Base-by-base conservation (phyloP, 257 asterid species). In the Paraleonurus japonicus region DNA sequence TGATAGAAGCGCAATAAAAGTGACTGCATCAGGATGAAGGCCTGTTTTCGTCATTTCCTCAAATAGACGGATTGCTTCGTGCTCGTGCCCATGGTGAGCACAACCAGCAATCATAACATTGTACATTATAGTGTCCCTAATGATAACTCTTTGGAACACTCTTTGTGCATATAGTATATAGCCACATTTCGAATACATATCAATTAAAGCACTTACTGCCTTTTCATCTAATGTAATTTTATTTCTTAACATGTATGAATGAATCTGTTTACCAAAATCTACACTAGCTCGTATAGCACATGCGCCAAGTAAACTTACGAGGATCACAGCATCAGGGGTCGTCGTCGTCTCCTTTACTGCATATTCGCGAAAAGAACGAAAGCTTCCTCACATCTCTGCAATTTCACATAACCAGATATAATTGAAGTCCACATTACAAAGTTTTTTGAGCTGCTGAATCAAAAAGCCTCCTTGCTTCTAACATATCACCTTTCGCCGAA, bases 161-260 rank as follows among this genome's bases (percentile, higher is more conserved):
- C 83, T 84, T 55, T 69, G 57, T 5, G 97, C 92, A 69, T 85
- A 82, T 7, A 63, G 30, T 66, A 89, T 74, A 41, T 78, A 79
- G 13, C 99, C 99, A 62, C 99, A 86, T 75, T 94, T 91, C 1
- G 97, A 83, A 61, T 94, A 94, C 95, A 87, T 89, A 75, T 94
- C 99, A 41, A 91, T 80, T 78, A 89, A 43, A 7, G 96, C 85
- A 69, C 92, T 84, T 7, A 51, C 48, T 43, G 78, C 75, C 72
- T 88, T 88, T 82, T 81, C 88, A 19, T 91, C 88, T 81, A 80
- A 58, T 70, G 69, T 33, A 17, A 80, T 65, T 35, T 83, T 87
- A 13, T 11, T 79, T 74, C 90, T 80, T 82, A 86, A 43, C 8
- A 84, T 65, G 72, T 72, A 83, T 15, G 95, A 92, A 59, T 94